Conservation (phyloP, 371 early-diverging fungal species). For the Mucor ambiguus region DNA sequence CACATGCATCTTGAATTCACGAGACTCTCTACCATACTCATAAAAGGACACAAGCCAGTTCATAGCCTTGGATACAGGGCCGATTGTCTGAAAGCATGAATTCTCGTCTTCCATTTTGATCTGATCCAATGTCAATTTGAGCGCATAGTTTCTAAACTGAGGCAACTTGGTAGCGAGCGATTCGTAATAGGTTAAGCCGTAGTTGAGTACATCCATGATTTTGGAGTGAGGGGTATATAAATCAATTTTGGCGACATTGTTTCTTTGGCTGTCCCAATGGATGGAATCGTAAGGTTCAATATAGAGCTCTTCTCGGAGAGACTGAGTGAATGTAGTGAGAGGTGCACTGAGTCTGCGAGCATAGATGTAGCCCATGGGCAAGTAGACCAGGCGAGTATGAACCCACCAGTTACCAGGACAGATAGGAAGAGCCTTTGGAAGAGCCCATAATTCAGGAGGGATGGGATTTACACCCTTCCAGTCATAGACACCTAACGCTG, state of each 20-base stretch:
- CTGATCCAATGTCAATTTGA: slow-evolving; percentile 78
- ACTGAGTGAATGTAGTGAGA: slow-evolving; percentile 65
- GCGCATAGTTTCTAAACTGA: slow-evolving; percentile 69
- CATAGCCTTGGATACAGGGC: slow-evolving; percentile 93
- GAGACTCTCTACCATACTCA: slow-evolving; percentile 87
- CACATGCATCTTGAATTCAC: slow-evolving; percentile 77
- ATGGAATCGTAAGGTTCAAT: slow-evolving; percentile 80
- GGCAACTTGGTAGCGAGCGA: slow-evolving; percentile 46
- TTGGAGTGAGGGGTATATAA: slow-evolving; percentile 85
- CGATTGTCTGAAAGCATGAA: slow-evolving; percentile 87
- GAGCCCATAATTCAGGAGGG: slow-evolving; percentile 94
- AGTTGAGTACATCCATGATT: slow-evolving; percentile 76
- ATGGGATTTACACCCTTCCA: slow-evolving; percentile 96
- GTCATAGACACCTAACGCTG: slow-evolving; percentile 89
- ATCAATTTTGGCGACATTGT: slow-evolving; percentile 84
- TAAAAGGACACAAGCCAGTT: slow-evolving; percentile 85
- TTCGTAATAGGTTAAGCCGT: slow-evolving; percentile 68
- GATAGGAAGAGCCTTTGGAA: slow-evolving; percentile 83
- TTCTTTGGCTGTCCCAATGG: slow-evolving; percentile 79
- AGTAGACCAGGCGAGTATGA: slow-evolving; percentile 87
- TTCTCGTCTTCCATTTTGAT: slow-evolving; percentile 90
- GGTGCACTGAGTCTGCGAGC: slow-evolving; percentile 68
- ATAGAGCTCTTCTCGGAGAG: slow-evolving; percentile 88
- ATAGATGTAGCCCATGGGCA: slow-evolving; percentile 95
- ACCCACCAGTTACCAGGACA: slow-evolving; percentile 95